Evolutionary conservation across 2,329 filamentous ascomycete species (phyloP).

Genomic region (Aspergillus awamori): DNA sequence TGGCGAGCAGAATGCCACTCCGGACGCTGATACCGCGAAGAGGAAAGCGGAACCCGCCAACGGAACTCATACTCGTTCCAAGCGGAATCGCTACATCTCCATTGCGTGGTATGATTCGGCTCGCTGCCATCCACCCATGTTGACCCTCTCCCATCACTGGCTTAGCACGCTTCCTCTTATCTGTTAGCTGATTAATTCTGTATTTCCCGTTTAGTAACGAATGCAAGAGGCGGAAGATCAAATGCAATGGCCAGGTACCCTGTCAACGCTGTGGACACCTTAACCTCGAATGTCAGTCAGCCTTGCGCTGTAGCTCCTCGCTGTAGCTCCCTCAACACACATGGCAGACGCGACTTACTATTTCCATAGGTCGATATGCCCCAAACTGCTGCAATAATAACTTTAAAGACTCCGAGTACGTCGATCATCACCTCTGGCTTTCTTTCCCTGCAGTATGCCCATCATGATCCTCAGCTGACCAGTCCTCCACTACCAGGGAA

Average conservation of each 20-base stretch:
- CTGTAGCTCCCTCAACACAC: background rate
- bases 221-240: slow-evolving; percentile 69
- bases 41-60: slow-evolving; percentile 47
- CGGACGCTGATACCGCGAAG: slow-evolving; percentile 38
- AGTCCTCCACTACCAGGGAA: slow-evolving; percentile 54
- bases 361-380: slow-evolving; percentile 57
- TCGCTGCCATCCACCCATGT: background rate
- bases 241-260: slow-evolving; percentile 67
- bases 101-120: slow-evolving; percentile 61
- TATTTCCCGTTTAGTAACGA: slow-evolving; percentile 54
- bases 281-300: slow-evolving; percentile 56
- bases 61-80: slow-evolving; percentile 58
- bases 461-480: slow-evolving; percentile 10
- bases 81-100: slow-evolving; percentile 69
- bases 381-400: slow-evolving; percentile 71
- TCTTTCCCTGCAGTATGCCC: background rate
- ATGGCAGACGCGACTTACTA: slow-evolving; percentile 1
- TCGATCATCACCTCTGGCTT: slow-evolving; percentile 5
- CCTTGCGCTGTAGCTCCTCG: background rate
- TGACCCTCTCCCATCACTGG: slow-evolving; percentile 1
- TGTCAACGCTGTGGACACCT: slow-evolving; percentile 68
- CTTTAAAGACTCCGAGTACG: slow-evolving; percentile 83
- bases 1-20: slow-evolving; percentile 28
- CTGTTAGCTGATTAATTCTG: slow-evolving; percentile 16
- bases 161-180: background rate